Evolutionary conservation across 2,329 filamentous ascomycete genomes (phyloP), one percentile per base, ranked within the genome.

Genomic region (Ampelomyces quisqualis): DNA sequence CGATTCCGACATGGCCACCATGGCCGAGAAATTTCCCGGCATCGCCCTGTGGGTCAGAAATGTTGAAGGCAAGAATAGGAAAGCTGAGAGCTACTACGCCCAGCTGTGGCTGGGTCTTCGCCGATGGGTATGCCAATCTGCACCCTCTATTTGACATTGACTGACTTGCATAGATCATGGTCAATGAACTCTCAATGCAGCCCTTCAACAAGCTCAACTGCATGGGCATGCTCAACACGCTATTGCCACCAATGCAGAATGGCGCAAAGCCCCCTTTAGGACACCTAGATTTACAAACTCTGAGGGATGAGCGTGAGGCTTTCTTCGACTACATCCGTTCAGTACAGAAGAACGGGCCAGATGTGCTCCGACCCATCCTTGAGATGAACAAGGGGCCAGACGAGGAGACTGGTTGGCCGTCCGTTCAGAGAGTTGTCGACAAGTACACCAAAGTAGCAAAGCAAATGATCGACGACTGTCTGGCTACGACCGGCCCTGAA

Each of bases 121-220:
- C 51, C 75, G 81, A 57, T 85, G 81, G 81, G 78, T 81, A 70
- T 67, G 77, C 64, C 21, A 6, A 7, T 21, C n/a, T 21, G 5
- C 6, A 3, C 27, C 21, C 4, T 15, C 23, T 35, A 19, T 7
- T 15, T 19, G 5, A 30, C 10, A 3, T n/a, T 23, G 52, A 46
- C 54, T 44, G 28, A 8, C 6, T 24, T 20, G 28, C 19, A 17
- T 43, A 81, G 78, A 78, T 80, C 43, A 67, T 85, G 58, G 77
- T 85, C 64, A 84, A 85, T 53, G 81, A 85, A 54, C 74, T 85
- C 53, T 77, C 79, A 18, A 70, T 82, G 20, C 70, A 75, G 21
- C 80, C 80, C 1, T 82, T 81, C 65, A 80, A 80, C 69, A 83
- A 82, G 62, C 73, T 77, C 55, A 84, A 84, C 60, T 83, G 81